phyloP scores from a whole-genome alignment of 176 grass and related monocot genomes.

The Carex scoparia region DNA sequence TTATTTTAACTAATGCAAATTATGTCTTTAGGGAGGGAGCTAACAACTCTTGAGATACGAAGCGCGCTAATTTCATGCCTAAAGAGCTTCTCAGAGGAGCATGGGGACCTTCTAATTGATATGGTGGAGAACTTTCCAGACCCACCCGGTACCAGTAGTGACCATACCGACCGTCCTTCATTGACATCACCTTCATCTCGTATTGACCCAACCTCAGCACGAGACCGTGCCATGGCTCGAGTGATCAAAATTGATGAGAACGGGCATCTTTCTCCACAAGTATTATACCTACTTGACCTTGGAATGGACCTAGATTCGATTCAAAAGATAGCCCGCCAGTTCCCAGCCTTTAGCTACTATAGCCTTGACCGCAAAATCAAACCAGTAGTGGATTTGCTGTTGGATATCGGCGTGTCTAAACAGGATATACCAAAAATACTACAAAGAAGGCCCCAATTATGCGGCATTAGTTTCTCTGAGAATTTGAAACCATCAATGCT shows the following conservation, averaged over 20 bases:
- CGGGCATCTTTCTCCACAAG: slow-evolving; percentile 7
- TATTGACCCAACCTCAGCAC: slow-evolving; percentile 53
- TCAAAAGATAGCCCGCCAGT: not conserved
- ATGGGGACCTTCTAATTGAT: slow-evolving; percentile 51
- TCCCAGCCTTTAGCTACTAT: slow-evolving; percentile 18
- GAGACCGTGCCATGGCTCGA: slow-evolving; percentile 37
- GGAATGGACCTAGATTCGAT: slow-evolving; percentile 8
- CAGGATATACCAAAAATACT: slow-evolving; percentile 77
- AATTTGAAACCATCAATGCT: slow-evolving; percentile 93
- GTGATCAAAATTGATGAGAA: not conserved
- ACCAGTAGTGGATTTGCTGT: not conserved
- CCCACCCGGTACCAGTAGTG: slow-evolving; percentile 35
- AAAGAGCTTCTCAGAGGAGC: slow-evolving; percentile 63
- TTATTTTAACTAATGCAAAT: slow-evolving; percentile 5
- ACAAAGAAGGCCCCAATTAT: slow-evolving; percentile 73
- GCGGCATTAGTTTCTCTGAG: slow-evolving; percentile 79
- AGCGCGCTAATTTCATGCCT: slow-evolving; percentile 57
- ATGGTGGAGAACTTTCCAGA: slow-evolving; percentile 73
- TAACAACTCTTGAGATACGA: slow-evolving; percentile 89
- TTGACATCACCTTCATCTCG: slow-evolving; percentile 60
- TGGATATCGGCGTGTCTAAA: slow-evolving; percentile 47
- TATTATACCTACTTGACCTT: slow-evolving; percentile 18
- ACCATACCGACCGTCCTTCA: slow-evolving; percentile 29
- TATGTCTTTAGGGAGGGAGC: slow-evolving; percentile 70
- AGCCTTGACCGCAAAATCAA: slow-evolving; percentile 23